Conservation (phyloP, 352 stramenopile species). For the Globisporangium camurandrum region DNA sequence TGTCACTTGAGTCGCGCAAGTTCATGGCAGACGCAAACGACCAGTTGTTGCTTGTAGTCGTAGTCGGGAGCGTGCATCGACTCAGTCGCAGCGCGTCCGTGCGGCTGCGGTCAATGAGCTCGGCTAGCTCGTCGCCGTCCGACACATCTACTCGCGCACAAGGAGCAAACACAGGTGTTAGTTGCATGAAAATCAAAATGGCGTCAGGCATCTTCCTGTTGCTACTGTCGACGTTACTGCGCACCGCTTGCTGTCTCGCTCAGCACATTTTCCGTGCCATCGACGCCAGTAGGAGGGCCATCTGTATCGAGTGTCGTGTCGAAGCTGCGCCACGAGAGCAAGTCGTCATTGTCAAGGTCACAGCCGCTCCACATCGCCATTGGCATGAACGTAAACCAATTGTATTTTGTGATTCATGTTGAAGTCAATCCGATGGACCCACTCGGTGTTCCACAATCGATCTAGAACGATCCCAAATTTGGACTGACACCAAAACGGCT, state of each 20-base stretch:
- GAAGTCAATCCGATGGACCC: no score
- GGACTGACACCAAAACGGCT: no score
- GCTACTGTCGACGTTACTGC: neutral
- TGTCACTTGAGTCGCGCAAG: no score
- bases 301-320: slow-evolving; percentile 17
- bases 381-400: no score
- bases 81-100: neutral
- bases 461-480: no score
- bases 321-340: slow-evolving; percentile 34
- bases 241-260: slow-evolving; percentile 13
- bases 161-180: neutral
- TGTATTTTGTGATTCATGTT: no score
- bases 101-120: slow-evolving; percentile 14
- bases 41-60: no score
- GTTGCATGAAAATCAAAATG: no score
- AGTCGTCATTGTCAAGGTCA: slow-evolving; percentile 20
- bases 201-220: neutral
- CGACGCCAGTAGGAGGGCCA: neutral
- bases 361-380: slow-evolving; percentile 10
- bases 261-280: neutral
- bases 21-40: no score
- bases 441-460: no score
- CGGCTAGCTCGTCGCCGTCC: slow-evolving; percentile 17
- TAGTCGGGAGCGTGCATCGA: neutral
- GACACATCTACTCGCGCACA: slow-evolving; percentile 14